Conservation (phyloP, 2,329 filamentous ascomycete species). For the Paecilomyces formosus region DNA sequence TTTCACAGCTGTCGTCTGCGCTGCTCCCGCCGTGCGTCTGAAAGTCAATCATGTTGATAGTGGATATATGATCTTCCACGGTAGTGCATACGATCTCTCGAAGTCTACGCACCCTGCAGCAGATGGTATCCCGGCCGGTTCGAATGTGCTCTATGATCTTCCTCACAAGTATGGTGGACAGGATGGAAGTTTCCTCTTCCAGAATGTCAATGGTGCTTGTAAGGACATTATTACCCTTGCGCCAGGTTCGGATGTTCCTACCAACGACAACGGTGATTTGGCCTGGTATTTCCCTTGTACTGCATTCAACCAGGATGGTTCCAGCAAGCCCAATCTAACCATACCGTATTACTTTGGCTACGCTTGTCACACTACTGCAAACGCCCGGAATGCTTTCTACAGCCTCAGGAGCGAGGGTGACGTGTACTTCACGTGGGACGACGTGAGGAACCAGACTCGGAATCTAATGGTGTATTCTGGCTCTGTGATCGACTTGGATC, state of each 20-base stretch:
- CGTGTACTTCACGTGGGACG: conserved; percentile 94
- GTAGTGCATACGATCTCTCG: conserved; percentile 77
- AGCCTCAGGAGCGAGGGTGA: conserved; percentile 63
- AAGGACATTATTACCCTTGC: conserved; percentile 77
- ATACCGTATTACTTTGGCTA: conserved; percentile 74
- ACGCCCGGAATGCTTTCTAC: conserved; percentile 69
- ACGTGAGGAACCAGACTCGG: conserved; percentile 78
- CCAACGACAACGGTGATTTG: conserved; percentile 63
- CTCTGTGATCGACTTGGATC: conserved; percentile 80
- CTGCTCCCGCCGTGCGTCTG: conserved; percentile 61
- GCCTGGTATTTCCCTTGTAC: conserved; percentile 97
- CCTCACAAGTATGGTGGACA: conserved; percentile 73
- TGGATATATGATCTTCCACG: conserved; percentile 96
- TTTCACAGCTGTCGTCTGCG: conserved; percentile 84
- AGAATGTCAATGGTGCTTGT: conserved; percentile 96
- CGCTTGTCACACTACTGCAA: conserved; percentile 71
- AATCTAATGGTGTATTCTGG: conserved; percentile 94
- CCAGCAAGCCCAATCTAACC: conserved; percentile 65
- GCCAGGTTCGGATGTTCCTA: conserved; percentile 67
- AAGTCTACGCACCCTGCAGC: conserved; percentile 72
- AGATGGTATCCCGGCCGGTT: conserved; percentile 62
- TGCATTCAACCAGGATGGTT: conserved; percentile 89
- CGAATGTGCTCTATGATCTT: conserved; percentile 85
- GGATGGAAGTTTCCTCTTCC: conserved; percentile 95
- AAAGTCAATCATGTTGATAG: conserved; percentile 71